Base-by-base conservation (phyloP, 805 yeast genomes). In the Kluyveromyces starmeri region DNA sequence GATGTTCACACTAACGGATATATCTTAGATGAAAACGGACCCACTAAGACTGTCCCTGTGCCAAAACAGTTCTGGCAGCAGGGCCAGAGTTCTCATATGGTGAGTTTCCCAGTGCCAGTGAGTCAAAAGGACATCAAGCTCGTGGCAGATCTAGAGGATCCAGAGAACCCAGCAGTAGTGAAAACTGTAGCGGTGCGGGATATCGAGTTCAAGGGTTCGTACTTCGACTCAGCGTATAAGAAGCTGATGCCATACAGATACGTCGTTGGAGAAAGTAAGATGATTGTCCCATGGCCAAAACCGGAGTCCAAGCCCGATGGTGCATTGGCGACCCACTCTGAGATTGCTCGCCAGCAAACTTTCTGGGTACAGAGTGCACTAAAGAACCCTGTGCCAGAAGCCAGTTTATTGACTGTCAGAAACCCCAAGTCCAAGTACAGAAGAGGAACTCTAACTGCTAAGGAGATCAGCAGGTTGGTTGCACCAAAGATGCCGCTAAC, bases 221-320 rank as follows among this genome's bases (percentile, higher is more conserved):
- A 81, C 52, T 89, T 71, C 56, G 95, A 86, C 51, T 73, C 72
- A 28, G 73, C 79, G 45, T 77, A 79, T 58, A 78, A 78, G 53
- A 67, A 67, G 48, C 71, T 79, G 68, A 61, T 84, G 64, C 94
- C 94, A 20, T 73, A 73, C 39, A 74, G 97, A 58, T 73, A 75
- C 46, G 84, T 88, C 17, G 71, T 71, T 43, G 77, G 82, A 45
- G 78, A 80, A 47, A 73, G 71, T 27, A 70, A 75, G 34, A 63
- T 84, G 35, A 72, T 76, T 16, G 77, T 88, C 33, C 96, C 96
- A 35, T 89, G 95, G 94, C 96, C 96, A 24, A 70, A 73, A 46
- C 88, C 92, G 2, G 55, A 55, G 15, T 45, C 53, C 6, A 44
- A 58, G 0, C 72, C 71, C 42, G 85, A 78, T 44, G 78, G 76